These are phyloP conservation scores for Lizonia empirigonia DNA, from an alignment of 2,329 filamentous ascomycete genomes.

Conservation along the genomic window DNA sequence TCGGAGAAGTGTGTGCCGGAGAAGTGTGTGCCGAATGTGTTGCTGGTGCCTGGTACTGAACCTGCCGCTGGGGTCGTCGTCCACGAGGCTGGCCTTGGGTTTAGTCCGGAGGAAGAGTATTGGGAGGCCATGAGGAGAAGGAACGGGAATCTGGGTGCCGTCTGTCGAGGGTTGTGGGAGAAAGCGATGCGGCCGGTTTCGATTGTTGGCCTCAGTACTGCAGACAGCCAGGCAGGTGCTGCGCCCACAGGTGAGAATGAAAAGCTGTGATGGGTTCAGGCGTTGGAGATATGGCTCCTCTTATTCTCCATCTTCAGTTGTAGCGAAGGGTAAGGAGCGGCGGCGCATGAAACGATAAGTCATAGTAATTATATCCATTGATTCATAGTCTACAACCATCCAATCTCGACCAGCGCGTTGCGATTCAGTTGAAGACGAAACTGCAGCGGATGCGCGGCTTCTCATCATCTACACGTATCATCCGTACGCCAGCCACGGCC, in stretches of 20 bases:
- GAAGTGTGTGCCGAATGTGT: neutral
- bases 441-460: slow-evolving; percentile 9
- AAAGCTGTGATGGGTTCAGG: too few species aligned
- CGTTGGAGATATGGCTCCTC: too few species aligned
- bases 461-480: slow-evolving; percentile 15
- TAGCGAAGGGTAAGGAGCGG: neutral
- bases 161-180: slow-evolving; percentile 5
- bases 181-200: neutral
- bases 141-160: slow-evolving; percentile 6
- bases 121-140: slow-evolving; percentile 15
- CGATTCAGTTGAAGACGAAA: slow-evolving; percentile 16
- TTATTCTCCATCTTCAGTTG: too few species aligned
- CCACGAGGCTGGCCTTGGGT: neutral
- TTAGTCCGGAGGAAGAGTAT: slow-evolving; percentile 4
- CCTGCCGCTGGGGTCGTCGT: neutral
- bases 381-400: slow-evolving; percentile 21
- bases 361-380: slow-evolving; percentile 12
- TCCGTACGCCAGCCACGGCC: slow-evolving; percentile 8
- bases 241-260: too few species aligned
- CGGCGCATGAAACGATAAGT: too few species aligned
- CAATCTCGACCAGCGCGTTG: slow-evolving; percentile 19
- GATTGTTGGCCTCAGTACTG: too few species aligned
- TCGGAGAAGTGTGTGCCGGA: neutral
- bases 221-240: too few species aligned
- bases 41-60: neutral